Evolutionary conservation across 257 asterid genomes (phyloP).

Genomic region (Solanum ahanhuiri): DNA sequence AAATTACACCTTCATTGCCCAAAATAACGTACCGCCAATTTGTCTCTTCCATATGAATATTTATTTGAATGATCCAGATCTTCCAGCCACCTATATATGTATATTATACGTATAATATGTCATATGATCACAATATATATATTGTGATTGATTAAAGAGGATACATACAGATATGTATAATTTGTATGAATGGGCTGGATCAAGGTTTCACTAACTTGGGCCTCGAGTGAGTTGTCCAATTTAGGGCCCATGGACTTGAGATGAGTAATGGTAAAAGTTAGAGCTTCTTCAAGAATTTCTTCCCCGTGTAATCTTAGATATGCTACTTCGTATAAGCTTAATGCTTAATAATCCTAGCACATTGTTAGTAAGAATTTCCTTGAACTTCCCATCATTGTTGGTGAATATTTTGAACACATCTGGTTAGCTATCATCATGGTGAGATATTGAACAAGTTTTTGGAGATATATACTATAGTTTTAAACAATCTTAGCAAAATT

Average conservation of each 20-base stretch:
- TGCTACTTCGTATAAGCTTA: too few species aligned
- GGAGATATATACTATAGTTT: too few species aligned
- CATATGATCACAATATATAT: background rate
- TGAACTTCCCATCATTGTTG: too few species aligned
- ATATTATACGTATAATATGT: background rate
- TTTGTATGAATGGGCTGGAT: background rate
- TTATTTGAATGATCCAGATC: background rate
- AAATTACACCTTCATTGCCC: background rate
- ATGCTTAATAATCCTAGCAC: too few species aligned
- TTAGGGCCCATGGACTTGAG: background rate
- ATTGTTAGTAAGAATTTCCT: too few species aligned
- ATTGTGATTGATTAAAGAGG: background rate
- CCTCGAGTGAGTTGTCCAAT: background rate
- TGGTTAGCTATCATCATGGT: too few species aligned
- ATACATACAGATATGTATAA: background rate
- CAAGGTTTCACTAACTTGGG: background rate
- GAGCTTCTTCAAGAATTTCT: background rate
- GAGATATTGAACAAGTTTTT: too few species aligned
- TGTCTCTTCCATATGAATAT: constrained; percentile 2
- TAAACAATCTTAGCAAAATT: too few species aligned
- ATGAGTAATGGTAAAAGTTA: background rate
- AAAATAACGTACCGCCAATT: background rate
- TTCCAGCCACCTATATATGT: background rate
- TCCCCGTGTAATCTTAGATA: too few species aligned
- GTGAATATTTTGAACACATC: too few species aligned